Base-by-base conservation (phyloP, 2,329 filamentous ascomycete species). In the Paraphoma chrysanthemicola region DNA sequence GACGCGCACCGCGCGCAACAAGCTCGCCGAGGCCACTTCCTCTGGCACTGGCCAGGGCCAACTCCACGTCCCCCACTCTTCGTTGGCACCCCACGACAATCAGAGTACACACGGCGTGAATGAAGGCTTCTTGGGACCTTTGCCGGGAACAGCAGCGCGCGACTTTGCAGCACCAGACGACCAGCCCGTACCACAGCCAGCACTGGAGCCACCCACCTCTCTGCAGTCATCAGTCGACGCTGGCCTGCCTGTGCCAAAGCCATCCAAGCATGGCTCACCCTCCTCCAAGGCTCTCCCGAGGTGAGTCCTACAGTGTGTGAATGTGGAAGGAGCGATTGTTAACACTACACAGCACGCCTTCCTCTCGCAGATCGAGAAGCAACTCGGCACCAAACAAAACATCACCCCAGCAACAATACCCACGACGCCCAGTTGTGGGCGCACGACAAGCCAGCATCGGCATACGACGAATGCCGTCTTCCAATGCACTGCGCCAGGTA, bases 221-320 rank as follows among this genome's bases (percentile, higher is more conserved):
- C 54, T 76, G 42, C 65, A 74, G 49, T 76, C 73, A 14, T 75
- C 74, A 30, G 66, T 76, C 44, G 73, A 77, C 50, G 73, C 72
- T 17, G 71, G 70, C 38, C 60, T 62, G 29, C 66, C 68, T 38
- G 69, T 76, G 16, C 70, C 72, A 29, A 61, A 60, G 39, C 69
- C 71, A 48, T 56, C 66, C 31, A 62, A 59, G 56, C 51, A 65
- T 57, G 61, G 47, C 46, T 58, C 60, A 31, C 63, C 66, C 17
- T 60, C 64, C 31, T 60, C 60, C 16, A 56, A 62, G 31, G 49
- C 59, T 11, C 57, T 53, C 41, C 64, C 63, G 33, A 68, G 62
- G 72, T 74, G 53, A 38, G 56, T 56, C 39, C 29, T 12, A 41
- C n/a, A 46, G 10, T 12, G 14, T 30, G 45, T 53, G 12, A 48